Evolutionary conservation across 2,329 filamentous ascomycete genomes (phyloP), one percentile per base, ranked within the genome.

Genomic region (Graphilbum sp.): DNA sequence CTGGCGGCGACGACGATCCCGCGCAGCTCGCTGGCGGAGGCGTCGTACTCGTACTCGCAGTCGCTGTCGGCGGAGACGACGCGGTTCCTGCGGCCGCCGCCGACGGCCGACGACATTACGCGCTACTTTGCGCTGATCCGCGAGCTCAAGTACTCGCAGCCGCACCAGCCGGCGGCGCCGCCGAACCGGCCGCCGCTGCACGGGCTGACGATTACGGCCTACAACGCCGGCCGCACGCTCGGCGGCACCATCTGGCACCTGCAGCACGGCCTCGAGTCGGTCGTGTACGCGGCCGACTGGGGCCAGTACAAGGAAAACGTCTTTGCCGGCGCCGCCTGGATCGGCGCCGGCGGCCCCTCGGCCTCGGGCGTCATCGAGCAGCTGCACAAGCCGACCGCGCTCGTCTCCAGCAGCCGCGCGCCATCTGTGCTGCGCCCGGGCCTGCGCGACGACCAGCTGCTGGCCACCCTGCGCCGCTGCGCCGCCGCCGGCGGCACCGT

Each of bases 231-330:
- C 45, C 88, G 95, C 54, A 95, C 88, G 0, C 71, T 96, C 0
- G 90, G 90, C 55, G 90, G 90, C 40, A 96, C 90, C 19, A 94
- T 98, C 63, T 98, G 90, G 90, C 88, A 96, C 52, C 87, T 98
- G 46, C 88, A 96, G 51, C 86, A 96, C 61, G 86, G 87, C 0
- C 70, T 95, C 53, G 90, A 98, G 56, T 95, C 87, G 1, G 88
- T 98, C 32, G 87, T 98, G 1, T 96, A 98, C 51, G 88, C 90
- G 1, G 84, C 95, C 16, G 88, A 96, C 52, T 98, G 90, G 90
- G 95, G 95, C 50, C 87, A 95, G 58, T 85, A 82, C n/a, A 75
- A 85, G 48, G 90, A 98, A 55, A 93, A 94, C 58, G 86, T 96
- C 15, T 77, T 94, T 42, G 78, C 88, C 0, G 88, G 88, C 45